phyloP scores from a whole-genome alignment of 371 early-diverging fungal species.

The Furculomyces boomerangus region DNA sequence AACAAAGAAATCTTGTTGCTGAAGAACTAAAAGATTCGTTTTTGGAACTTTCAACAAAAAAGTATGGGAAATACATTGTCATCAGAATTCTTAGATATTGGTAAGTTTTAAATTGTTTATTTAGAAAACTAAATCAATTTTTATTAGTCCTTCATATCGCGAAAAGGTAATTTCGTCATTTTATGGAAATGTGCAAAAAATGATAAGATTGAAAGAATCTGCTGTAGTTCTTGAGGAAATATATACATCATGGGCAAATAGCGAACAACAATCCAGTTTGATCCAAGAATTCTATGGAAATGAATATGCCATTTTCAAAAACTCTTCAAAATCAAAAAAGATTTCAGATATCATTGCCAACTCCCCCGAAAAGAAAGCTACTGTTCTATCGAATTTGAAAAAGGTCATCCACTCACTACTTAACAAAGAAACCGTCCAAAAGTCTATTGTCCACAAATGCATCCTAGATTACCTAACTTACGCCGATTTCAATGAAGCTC shows the following conservation, averaged over 20 bases:
- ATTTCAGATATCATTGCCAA: conserved; percentile 27
- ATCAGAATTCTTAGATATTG: conserved; percentile 69
- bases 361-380: conserved; percentile 57
- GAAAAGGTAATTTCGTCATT: conserved; percentile 59
- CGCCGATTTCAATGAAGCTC: conserved; percentile 33
- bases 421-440: conserved; percentile 66
- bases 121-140: conserved; percentile 21
- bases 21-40: conserved; percentile 59
- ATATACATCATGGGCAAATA: conserved; percentile 61
- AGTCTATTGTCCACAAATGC: conserved; percentile 73
- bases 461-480: conserved; percentile 62
- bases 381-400: conserved; percentile 50
- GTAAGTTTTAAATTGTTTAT: too few species aligned
- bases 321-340: conserved; percentile 11
- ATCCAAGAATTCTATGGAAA: conserved; percentile 88
- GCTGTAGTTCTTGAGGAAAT: conserved; percentile 68
- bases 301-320: conserved; percentile 60
- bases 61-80: conserved; percentile 82
- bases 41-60: conserved; percentile 49
- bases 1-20: conserved; percentile 64
- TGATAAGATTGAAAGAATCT: conserved; percentile 67
- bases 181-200: conserved; percentile 56
- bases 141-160: conserved; percentile 34
- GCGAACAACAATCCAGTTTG: conserved; percentile 50
- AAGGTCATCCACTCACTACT: conserved; percentile 48